These are phyloP conservation scores for Tanacetum coccineum DNA, from an alignment of 129 eudicot genomes.

Conservation along the genomic window DNA sequence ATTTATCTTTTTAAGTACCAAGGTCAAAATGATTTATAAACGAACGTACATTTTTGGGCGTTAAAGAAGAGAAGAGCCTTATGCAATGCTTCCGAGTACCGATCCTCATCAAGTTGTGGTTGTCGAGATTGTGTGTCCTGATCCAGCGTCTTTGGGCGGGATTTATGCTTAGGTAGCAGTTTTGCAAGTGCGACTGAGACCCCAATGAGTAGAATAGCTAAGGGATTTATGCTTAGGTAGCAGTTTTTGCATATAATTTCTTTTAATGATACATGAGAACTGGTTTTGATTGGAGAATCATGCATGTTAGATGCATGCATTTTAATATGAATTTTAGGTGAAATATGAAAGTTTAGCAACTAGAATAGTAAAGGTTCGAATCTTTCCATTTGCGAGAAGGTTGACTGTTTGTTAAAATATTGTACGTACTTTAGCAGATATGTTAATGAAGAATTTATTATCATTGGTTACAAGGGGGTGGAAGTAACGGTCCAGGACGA, in stretches of 20 bases:
- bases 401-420: too few relatives aligned
- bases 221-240: conserved; percentile 49
- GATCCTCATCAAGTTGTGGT: too few relatives aligned
- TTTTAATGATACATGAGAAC: conserved; percentile 30
- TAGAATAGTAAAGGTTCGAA: conserved; percentile 21
- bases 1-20: too few relatives aligned
- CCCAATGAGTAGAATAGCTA: conserved; percentile 61
- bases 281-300: conserved; percentile 14
- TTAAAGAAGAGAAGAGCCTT: conserved; percentile 91
- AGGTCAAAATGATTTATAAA: background rate
- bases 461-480: too few relatives aligned
- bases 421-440: too few relatives aligned
- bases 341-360: conserved; percentile 32
- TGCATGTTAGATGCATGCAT: conserved; percentile 26
- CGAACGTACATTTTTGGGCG: conserved; percentile 84
- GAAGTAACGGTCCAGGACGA: too few relatives aligned
- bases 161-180: conserved; percentile 50
- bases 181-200: conserved; percentile 57
- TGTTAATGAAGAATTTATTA: too few relatives aligned
- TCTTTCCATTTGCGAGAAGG: conserved; percentile 8
- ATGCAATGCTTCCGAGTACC: conserved; percentile 38
- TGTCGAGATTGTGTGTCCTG: conserved; percentile 39
- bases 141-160: conserved; percentile 51
- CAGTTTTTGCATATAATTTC: conserved; percentile 24
- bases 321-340: background rate